Conservation (phyloP, 306 rosid genomes). For the Pachyrhizus erosus region DNA sequence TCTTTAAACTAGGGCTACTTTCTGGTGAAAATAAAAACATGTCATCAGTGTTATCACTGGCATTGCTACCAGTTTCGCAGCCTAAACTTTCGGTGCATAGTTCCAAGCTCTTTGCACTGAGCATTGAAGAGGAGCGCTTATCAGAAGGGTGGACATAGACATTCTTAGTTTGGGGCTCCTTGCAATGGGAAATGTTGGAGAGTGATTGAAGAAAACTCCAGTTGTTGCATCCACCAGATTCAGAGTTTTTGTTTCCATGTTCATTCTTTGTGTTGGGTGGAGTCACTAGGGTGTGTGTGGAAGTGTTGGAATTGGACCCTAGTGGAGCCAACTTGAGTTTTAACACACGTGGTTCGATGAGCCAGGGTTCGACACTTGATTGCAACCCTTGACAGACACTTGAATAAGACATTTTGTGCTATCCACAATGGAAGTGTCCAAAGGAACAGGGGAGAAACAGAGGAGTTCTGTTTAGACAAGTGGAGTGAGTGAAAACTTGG, state of each 20-base stretch:
- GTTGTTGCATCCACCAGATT: constrained; percentile 39
- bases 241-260: constrained; percentile 15
- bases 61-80: constrained; percentile 70
- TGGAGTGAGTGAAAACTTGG: constrained; percentile 27
- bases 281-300: not conserved
- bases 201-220: constrained; percentile 64
- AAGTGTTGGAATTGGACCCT: not conserved
- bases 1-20: not conserved
- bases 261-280: not conserved
- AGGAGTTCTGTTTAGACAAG: constrained; percentile 26
- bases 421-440: constrained; percentile 22
- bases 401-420: constrained; percentile 51
- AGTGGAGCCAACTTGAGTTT: constrained; percentile 54
- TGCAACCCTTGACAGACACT: constrained; percentile 58
- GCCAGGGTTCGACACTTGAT: constrained; percentile 52
- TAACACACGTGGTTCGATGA: constrained; percentile 46
- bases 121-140: constrained; percentile 53
- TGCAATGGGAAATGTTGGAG: constrained; percentile 18
- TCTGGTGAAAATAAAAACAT: constrained; percentile 44
- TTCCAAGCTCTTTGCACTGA: constrained; percentile 68
- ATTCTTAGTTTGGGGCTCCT: constrained; percentile 35
- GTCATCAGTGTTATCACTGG: constrained; percentile 38
- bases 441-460: constrained; percentile 35
- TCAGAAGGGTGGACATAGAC: constrained; percentile 65
- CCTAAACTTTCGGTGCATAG: constrained; percentile 87